Conservation (phyloP, 495 filamentous ascomycete species). For the Tuber brumale region DNA sequence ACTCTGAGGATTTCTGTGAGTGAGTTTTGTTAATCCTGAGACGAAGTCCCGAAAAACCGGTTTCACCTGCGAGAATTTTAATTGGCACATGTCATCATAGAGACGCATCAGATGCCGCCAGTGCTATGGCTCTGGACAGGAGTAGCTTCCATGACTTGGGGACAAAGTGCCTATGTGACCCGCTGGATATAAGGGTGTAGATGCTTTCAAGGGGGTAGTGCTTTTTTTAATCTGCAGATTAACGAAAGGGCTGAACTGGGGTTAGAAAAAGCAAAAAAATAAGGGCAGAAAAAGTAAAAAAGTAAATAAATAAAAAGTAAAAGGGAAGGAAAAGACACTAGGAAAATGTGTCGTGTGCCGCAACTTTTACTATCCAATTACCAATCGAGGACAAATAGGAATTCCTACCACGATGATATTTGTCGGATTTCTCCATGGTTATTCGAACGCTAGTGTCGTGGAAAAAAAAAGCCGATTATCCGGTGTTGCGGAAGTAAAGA, state of each 20-base stretch:
- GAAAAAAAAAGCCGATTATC: neutral
- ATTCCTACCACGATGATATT: neutral
- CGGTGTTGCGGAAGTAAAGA: neutral
- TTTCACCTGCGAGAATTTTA: slow-evolving; percentile 1
- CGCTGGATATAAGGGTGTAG: neutral
- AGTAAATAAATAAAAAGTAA: neutral
- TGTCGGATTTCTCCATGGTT: neutral
- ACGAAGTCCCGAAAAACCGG: neutral
- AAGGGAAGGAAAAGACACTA: neutral
- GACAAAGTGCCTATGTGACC: neutral
- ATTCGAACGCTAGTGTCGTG: neutral
- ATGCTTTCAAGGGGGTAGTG: neutral
- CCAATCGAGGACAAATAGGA: neutral
- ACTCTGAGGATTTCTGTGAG: neutral
- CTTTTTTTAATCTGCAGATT: neutral
- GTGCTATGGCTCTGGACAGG: neutral
- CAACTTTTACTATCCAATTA: neutral
- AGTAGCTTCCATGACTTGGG: neutral
- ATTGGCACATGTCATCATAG: slow-evolving; percentile 2
- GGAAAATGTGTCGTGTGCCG: neutral
- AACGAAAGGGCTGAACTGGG: neutral
- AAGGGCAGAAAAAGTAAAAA: neutral
- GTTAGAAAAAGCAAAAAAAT: neutral
- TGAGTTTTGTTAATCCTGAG: neutral
- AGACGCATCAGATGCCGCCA: neutral